These are phyloP conservation scores for Penicillium brevicompactum DNA, from an alignment of 2,329 filamentous ascomycete species.

Conservation along the genomic window DNA sequence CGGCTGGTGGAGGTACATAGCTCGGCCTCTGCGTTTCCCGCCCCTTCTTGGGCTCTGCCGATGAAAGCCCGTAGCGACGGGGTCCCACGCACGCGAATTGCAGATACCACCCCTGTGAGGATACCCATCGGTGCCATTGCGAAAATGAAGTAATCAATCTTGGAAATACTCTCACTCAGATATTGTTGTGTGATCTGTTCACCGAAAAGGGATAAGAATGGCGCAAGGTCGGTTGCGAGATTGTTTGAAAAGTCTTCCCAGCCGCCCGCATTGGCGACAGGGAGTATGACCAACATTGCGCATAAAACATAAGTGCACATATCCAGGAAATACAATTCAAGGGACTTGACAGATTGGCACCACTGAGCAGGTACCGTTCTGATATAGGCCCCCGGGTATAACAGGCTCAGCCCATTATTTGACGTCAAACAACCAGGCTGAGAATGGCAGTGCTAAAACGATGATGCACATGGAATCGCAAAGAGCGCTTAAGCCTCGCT, in stretches of 20 bases:
- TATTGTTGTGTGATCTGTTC: slow-evolving; percentile 46
- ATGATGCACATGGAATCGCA: no score
- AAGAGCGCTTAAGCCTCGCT: no score
- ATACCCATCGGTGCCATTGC: slow-evolving; percentile 44
- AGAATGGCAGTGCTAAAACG: no score
- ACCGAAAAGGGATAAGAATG: slow-evolving; percentile 34
- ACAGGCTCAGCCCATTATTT: no score
- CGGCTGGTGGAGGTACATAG: slow-evolving; percentile 43
- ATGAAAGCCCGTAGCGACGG: slow-evolving; percentile 39
- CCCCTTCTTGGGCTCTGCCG: slow-evolving; percentile 39
- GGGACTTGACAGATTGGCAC: no score
- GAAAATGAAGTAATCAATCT: slow-evolving; percentile 41
- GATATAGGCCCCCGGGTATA: no score
- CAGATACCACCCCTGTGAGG: slow-evolving; percentile 37
- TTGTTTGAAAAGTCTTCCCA: slow-evolving; percentile 20
- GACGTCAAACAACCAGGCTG: no score
- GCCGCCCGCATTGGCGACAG: neutral
- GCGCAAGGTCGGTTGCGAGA: slow-evolving; percentile 15
- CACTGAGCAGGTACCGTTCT: no score
- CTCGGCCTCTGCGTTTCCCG: slow-evolving; percentile 34
- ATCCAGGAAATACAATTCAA: no score
- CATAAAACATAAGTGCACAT: neutral
- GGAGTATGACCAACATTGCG: neutral
- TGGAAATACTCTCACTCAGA: slow-evolving; percentile 36
- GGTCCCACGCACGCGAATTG: slow-evolving; percentile 40